Conservation (phyloP, 805 yeast genomes). For the Barnettozyma sucrosica region DNA sequence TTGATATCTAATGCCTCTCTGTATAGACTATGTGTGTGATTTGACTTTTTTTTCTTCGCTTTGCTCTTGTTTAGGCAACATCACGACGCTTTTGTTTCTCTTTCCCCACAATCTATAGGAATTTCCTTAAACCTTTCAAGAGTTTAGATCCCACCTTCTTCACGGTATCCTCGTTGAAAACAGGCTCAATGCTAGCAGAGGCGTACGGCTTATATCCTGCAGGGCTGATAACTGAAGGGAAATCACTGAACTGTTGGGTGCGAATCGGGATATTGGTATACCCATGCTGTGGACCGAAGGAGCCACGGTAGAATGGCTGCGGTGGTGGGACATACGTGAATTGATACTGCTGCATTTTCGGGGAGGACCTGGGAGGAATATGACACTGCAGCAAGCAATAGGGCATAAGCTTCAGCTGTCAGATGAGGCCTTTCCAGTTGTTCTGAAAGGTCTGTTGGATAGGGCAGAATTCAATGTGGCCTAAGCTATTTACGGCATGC, state of each 20-base stretch:
- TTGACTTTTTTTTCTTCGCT: too few species aligned
- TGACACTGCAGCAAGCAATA: neutral
- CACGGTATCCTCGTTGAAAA: neutral
- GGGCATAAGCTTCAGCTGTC: neutral
- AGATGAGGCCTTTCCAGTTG: too few species aligned
- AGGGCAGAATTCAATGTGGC: too few species aligned
- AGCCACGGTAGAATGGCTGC: neutral
- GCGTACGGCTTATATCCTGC: neutral
- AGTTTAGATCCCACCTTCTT: slow-evolving; percentile 1
- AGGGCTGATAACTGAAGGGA: slow-evolving; percentile 3
- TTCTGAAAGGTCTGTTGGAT: too few species aligned
- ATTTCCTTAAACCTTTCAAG: neutral
- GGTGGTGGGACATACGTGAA: slow-evolving; percentile 5
- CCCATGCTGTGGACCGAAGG: slow-evolving; percentile 2
- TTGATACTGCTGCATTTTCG: neutral
- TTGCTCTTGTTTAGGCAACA: too few species aligned
- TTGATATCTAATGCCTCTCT: neutral
- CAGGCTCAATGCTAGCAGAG: neutral
- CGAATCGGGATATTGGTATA: neutral
- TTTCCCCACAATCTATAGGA: neutral
- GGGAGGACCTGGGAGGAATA: neutral
- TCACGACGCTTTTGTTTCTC: too few species aligned
- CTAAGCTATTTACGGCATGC: too few species aligned
- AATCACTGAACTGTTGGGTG: neutral
- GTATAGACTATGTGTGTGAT: too few species aligned